Conservation (phyloP, 148 eudicot species). For the Tetragonia tetragonoides region DNA sequence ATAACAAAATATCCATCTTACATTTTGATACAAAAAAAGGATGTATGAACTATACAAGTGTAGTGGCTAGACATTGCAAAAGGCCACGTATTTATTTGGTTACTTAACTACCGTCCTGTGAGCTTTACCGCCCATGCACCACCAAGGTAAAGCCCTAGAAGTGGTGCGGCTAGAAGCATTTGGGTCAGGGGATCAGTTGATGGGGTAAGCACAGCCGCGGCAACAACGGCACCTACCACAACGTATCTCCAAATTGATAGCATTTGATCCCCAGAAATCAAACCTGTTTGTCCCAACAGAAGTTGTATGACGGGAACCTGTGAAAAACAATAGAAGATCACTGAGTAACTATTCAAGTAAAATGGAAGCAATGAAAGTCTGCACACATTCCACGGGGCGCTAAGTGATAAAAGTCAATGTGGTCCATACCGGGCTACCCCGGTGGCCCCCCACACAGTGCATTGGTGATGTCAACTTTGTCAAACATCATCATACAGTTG, state of each 20-base stretch:
- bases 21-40: not conserved
- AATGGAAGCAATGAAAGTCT: not conserved
- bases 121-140: slow-evolving; percentile 91
- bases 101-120: slow-evolving; percentile 41
- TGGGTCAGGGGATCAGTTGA: slow-evolving; percentile 98
- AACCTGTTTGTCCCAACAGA: slow-evolving; percentile 81
- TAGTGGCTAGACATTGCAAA: not conserved
- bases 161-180: slow-evolving; percentile 89
- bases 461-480: too few species aligned
- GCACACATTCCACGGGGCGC: not conserved
- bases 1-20: not conserved
- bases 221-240: slow-evolving; percentile 92
- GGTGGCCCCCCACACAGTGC: too few species aligned
- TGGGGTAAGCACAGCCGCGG: slow-evolving; percentile 93
- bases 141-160: slow-evolving; percentile 91
- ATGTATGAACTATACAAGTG: slow-evolving; percentile 22
- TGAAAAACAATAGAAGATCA: slow-evolving; percentile 4
- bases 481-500: too few species aligned
- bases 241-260: slow-evolving; percentile 98
- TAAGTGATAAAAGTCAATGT: too few species aligned
- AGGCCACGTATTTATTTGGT: not conserved
- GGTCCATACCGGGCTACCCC: too few species aligned
- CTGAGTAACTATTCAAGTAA: not conserved
- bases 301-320: slow-evolving; percentile 96
- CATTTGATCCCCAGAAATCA: slow-evolving; percentile 93